Conservation (phyloP, 1,139 yeast genomes). For the Suhomyces bolitotheri region DNA sequence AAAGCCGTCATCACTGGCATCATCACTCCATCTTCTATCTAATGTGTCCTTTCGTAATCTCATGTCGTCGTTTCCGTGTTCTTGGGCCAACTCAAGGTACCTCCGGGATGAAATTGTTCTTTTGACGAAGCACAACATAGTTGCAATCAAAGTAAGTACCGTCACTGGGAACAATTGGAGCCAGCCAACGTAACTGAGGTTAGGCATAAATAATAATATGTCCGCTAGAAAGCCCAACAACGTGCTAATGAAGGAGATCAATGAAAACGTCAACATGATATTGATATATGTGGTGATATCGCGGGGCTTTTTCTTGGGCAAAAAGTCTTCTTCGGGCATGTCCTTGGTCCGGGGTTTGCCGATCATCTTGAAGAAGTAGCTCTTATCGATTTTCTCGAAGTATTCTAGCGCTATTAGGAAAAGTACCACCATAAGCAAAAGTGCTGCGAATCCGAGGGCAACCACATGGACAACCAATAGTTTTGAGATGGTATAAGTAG, state of each 20-base stretch:
- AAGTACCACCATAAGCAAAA: slow-evolving; percentile 25
- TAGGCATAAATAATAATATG: slow-evolving; percentile 42
- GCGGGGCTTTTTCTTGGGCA: slow-evolving; percentile 12
- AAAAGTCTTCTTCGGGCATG: slow-evolving; percentile 1
- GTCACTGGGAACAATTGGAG: slow-evolving; percentile 43
- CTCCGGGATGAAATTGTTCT: slow-evolving; percentile 40
- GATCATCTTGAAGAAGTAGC: slow-evolving; percentile 6
- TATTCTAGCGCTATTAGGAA: slow-evolving; percentile 14
- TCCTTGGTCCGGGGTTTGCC: slow-evolving; percentile 6
- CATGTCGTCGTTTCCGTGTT: slow-evolving; percentile 41
- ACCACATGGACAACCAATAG: slow-evolving; percentile 46
- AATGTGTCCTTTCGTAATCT: slow-evolving; percentile 26
- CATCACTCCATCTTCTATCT: slow-evolving; percentile 28
- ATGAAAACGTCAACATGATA: slow-evolving; percentile 34
- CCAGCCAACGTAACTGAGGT: slow-evolving; percentile 47
- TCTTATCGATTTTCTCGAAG: slow-evolving; percentile 10
- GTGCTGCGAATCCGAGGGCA: slow-evolving; percentile 38
- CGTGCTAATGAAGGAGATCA: slow-evolving; percentile 39
- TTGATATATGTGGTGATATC: slow-evolving; percentile 34
- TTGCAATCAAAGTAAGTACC: slow-evolving; percentile 35
- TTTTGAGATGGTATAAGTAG: slow-evolving; percentile 44
- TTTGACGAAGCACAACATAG: slow-evolving; percentile 44
- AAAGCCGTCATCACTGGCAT: slow-evolving; percentile 48
- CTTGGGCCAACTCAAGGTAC: slow-evolving; percentile 35
- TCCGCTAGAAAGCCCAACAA: slow-evolving; percentile 45